Percentiles rank a stretch among this genome's conserved stretches.
These are phyloP conservation scores for Agrostemma githago DNA, from an alignment of 148 eudicot genomes.

Conservation along the genomic window DNA sequence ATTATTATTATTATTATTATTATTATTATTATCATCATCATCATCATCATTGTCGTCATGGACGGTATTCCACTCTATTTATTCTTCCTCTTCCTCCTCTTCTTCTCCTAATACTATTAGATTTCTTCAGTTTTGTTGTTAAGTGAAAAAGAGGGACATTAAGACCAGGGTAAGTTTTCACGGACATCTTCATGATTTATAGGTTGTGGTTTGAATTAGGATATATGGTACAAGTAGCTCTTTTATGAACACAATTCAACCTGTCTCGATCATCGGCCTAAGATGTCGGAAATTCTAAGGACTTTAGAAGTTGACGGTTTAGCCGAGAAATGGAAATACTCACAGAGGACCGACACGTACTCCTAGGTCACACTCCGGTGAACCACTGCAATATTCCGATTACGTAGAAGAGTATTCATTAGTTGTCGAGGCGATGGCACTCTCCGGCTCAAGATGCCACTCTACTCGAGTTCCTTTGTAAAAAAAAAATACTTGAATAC, in stretches of 20 bases:
- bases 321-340: constrained; percentile 78
- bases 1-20: no score
- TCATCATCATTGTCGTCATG: no score
- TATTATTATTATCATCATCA: no score
- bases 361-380: constrained; percentile 45
- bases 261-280: constrained; percentile 77
- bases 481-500: no score
- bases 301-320: constrained; percentile 85
- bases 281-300: constrained; percentile 76
- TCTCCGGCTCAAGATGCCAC: constrained; percentile 73
- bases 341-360: constrained; percentile 55
- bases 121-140: neutral
- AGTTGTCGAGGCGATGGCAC: constrained; percentile 82
- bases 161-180: constrained; percentile 56
- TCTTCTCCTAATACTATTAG: no score
- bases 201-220: constrained; percentile 62
- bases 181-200: neutral
- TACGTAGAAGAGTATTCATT: constrained; percentile 76
- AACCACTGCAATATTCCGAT: constrained; percentile 63
- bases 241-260: constrained; percentile 71
- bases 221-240: constrained; percentile 83
- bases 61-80: no score
- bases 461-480: no score
- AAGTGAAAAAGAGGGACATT: constrained; percentile 72
- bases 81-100: no score